Percentiles rank a stretch among this genome's conserved stretches.
Evolutionary conservation across 2,329 filamentous ascomycete genomes (phyloP).

Genomic region (Monilinia fructigena): DNA sequence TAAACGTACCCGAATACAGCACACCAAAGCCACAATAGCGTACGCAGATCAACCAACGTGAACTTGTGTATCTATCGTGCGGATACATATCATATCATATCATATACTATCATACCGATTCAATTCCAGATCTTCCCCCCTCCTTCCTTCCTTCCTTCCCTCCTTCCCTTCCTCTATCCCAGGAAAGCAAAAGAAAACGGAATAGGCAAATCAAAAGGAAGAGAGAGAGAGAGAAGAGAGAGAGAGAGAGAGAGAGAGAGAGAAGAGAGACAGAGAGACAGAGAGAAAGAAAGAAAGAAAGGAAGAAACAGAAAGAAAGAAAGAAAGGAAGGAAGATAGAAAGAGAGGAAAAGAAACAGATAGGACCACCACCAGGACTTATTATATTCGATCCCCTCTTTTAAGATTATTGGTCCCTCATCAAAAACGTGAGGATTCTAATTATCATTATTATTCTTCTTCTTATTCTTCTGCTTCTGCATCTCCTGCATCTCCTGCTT

Average conservation of each 20-base stretch:
- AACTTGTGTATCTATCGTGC: not conserved
- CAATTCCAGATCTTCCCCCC: not conserved
- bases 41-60: conserved; percentile 13
- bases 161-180: not conserved
- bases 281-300: too few relatives aligned
- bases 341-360: not conserved
- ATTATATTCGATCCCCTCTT: conserved; percentile 2
- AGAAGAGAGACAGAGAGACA: too few relatives aligned
- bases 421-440: not conserved
- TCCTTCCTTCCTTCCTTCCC: not conserved
- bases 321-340: too few relatives aligned
- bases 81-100: conserved; percentile 12
- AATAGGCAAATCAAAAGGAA: too few relatives aligned
- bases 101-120: not conserved
- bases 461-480: not conserved
- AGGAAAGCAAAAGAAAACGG: too few relatives aligned
- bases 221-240: too few relatives aligned
- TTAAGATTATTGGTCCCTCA: not conserved
- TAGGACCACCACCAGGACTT: not conserved
- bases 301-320: too few relatives aligned
- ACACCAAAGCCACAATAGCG: conserved; percentile 19
- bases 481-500: too few relatives aligned
- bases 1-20: not conserved
- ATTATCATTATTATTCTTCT: not conserved
- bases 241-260: too few relatives aligned